Percentiles rank a stretch among this genome's conserved stretches.
Evolutionary conservation across 495 filamentous ascomycete species (phyloP).

Genomic region (Xylaria acuta): DNA sequence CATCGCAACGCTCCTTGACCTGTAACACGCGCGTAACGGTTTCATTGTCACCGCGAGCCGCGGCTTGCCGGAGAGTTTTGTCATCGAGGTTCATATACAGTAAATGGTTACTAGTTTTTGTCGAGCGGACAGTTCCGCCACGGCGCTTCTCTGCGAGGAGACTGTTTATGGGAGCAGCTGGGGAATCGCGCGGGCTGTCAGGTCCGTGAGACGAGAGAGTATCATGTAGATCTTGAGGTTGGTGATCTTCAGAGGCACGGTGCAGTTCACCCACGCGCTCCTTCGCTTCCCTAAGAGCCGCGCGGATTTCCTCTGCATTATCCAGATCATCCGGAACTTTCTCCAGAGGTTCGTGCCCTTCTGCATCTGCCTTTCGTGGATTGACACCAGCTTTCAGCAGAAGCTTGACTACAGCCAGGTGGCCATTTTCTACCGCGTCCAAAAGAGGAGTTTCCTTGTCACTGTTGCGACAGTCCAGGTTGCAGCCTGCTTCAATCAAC

Average conservation of each 20-base stretch:
- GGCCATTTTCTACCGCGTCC: constrained; percentile 94
- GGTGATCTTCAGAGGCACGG: constrained; percentile 70
- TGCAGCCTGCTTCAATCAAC: constrained; percentile 80
- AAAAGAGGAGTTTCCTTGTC: constrained; percentile 93
- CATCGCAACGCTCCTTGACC: constrained; percentile 70
- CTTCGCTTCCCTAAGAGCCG: constrained; percentile 59
- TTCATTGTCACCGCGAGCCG: constrained; percentile 80
- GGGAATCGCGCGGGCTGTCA: constrained; percentile 70
- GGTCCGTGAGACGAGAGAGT: constrained; percentile 70
- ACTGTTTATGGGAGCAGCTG: constrained; percentile 51
- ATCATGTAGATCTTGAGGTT: constrained; percentile 57
- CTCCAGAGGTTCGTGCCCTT: constrained; percentile 87
- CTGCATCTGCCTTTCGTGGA: constrained; percentile 82
- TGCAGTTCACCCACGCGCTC: constrained; percentile 56
- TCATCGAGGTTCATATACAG: constrained; percentile 63
- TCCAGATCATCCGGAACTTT: constrained; percentile 74
- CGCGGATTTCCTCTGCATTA: constrained; percentile 63
- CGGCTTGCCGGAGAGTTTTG: constrained; percentile 79
- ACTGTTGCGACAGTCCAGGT: constrained; percentile 77
- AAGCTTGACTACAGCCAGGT: constrained; percentile 86
- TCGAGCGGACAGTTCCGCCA: constrained; percentile 54
- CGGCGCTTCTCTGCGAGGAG: constrained; percentile 45
- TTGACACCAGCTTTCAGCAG: constrained; percentile 86
- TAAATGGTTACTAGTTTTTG: constrained; percentile 61
- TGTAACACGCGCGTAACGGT: constrained; percentile 81